Conservation (phyloP, 176 grass and related monocot genomes). For the Cenchrus purpureus region DNA sequence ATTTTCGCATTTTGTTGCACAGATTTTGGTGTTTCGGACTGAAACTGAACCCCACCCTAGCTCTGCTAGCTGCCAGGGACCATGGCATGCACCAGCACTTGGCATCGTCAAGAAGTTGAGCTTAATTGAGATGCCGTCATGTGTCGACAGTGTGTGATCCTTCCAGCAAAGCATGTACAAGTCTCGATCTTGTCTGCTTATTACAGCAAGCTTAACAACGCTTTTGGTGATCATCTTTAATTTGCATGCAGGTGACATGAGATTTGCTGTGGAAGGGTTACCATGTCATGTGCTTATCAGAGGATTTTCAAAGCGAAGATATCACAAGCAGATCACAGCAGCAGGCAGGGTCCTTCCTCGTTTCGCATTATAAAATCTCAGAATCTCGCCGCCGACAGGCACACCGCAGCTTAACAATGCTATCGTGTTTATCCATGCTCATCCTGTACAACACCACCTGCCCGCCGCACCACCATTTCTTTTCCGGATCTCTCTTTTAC, state of each 20-base stretch:
- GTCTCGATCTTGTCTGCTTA: neutral
- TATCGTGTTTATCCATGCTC: conserved; percentile 29
- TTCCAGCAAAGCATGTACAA: neutral
- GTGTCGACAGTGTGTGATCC: neutral
- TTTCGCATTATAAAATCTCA: neutral
- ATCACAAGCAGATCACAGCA: conserved; percentile 24
- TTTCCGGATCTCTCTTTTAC: neutral
- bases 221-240: neutral
- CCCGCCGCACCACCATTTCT: conserved; percentile 33
- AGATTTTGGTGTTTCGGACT: neutral
- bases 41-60: neutral
- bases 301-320: conserved; percentile 13
- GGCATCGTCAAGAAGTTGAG: neutral
- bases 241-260: neutral
- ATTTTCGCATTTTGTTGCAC: neutral
- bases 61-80: neutral
- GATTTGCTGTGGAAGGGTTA: neutral
- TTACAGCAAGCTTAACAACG: neutral
- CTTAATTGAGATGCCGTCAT: neutral
- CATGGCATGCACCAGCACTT: neutral
- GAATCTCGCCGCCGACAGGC: conserved; percentile 38
- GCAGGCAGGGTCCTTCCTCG: neutral
- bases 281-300: conserved; percentile 16
- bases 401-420: neutral
- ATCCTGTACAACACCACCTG: conserved; percentile 24